phyloP scores from a whole-genome alignment of 768 basidiomycete species.

The Suillus ampliporus region DNA sequence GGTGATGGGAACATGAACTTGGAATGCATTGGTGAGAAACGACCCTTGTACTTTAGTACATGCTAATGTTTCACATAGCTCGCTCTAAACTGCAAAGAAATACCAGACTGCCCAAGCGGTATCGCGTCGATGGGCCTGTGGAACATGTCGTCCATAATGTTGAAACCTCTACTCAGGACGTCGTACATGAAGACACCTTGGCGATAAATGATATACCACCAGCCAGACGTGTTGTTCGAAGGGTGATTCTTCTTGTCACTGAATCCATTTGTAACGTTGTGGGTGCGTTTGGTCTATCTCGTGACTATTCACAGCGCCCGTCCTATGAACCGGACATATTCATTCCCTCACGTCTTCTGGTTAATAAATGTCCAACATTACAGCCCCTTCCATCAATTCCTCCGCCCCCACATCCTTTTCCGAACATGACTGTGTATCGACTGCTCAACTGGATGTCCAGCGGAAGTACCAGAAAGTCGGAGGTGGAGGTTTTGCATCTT shows the following conservation, averaged over 20 bases:
- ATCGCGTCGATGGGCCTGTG: no score
- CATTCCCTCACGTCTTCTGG: neutral
- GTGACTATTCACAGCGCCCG: neutral
- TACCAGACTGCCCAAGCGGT: no score
- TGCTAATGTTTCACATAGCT: no score
- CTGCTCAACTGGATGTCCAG: constrained; percentile 11
- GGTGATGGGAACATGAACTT: no score
- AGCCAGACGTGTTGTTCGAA: neutral
- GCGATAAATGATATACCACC: no score
- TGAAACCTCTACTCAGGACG: no score
- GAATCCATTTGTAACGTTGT: neutral
- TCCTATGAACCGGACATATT: constrained; percentile 3
- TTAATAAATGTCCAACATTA: neutral
- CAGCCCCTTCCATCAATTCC: neutral
- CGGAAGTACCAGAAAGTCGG: constrained; percentile 9
- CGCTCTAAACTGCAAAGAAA: no score
- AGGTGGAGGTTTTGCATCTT: constrained; percentile 2
- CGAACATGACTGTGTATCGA: constrained; percentile 14
- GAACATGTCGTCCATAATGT: no score
- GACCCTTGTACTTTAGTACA: no score
- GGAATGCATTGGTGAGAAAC: no score
- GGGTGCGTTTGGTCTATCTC: no score
- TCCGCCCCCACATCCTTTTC: constrained; percentile 12
- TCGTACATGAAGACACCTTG: no score
- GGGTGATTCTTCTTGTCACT: neutral